Evolutionary conservation across 2,329 filamentous ascomycete genomes (phyloP).

Genomic region (Fusarium sp.): DNA sequence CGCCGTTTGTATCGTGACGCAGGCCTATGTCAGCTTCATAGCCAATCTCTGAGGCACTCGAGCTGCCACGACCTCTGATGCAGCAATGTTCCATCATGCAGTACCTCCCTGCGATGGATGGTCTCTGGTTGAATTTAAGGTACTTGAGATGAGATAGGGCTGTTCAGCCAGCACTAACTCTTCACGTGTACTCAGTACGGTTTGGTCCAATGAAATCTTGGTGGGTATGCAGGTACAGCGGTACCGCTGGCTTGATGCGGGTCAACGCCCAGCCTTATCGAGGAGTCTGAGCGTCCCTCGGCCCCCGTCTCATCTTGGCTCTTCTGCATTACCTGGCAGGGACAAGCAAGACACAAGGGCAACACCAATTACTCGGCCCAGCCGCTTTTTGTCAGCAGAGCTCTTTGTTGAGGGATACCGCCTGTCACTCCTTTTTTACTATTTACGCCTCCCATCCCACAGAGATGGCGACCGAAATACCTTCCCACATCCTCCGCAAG

Average conservation of each 20-base stretch:
- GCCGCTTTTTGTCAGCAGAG: slow-evolving; percentile 30
- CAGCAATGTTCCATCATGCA: background rate
- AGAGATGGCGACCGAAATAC: slow-evolving; percentile 19
- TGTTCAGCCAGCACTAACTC: slow-evolving; percentile 5
- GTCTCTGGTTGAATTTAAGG: background rate
- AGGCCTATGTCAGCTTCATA: background rate
- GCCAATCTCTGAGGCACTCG: background rate
- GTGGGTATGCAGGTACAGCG: slow-evolving; percentile 3
- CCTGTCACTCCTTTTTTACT: slow-evolving; percentile 17
- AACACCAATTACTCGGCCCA: slow-evolving; percentile 22
- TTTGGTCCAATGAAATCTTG: background rate
- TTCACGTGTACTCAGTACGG: slow-evolving; percentile 12
- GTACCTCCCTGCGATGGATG: background rate
- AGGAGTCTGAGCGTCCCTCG: background rate
- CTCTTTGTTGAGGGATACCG: slow-evolving; percentile 20
- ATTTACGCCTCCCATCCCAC: slow-evolving; percentile 17
- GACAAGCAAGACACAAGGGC: slow-evolving; percentile 28
- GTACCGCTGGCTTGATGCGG: slow-evolving; percentile 15
- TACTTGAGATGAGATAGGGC: background rate
- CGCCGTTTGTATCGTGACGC: background rate
- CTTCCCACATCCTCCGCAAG: slow-evolving; percentile 35
- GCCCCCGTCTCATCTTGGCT: slow-evolving; percentile 13
- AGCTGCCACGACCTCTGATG: slow-evolving; percentile 10
- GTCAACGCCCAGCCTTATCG: background rate
- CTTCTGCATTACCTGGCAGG: slow-evolving; percentile 23